Conservation (phyloP, 169 alveolate species). For the Babesia divergens region DNA sequence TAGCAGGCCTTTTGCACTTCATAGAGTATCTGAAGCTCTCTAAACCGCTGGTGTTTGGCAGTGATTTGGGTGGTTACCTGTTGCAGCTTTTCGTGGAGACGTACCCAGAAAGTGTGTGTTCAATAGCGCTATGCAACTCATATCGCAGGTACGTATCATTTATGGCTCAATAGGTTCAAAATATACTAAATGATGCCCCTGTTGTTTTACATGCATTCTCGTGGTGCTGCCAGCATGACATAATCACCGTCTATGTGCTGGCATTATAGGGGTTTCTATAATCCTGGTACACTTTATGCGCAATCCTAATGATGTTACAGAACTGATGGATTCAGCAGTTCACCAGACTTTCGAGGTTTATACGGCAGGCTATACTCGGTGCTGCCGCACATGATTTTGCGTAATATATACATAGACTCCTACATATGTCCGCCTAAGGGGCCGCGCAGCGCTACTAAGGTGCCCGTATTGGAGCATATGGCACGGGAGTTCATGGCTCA, state of each 20-base stretch:
- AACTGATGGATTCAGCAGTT: slow-evolving; percentile 70
- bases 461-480: slow-evolving; percentile 65
- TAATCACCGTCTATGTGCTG: not conserved
- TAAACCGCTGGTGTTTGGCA: slow-evolving; percentile 73
- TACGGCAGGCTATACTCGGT: slow-evolving; percentile 68
- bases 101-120: slow-evolving; percentile 63
- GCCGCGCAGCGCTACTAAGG: not conserved
- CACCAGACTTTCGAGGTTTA: slow-evolving; percentile 66
- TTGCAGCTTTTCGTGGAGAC: slow-evolving; percentile 71
- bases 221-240: no score
- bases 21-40: slow-evolving; percentile 68
- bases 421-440: slow-evolving; percentile 58
- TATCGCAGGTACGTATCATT: slow-evolving; percentile 60
- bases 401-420: slow-evolving; percentile 64
- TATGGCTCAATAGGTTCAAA: no score
- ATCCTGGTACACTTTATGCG: not conserved
- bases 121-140: slow-evolving; percentile 68
- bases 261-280: not conserved
- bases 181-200: no score
- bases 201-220: no score
- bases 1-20: slow-evolving; percentile 68
- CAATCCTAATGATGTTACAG: not conserved
- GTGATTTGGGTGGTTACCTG: slow-evolving; percentile 75
- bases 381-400: slow-evolving; percentile 70
- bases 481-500: slow-evolving; percentile 76